Evolutionary conservation across 2,329 filamentous ascomycete genomes (phyloP).

Genomic region (Ophiognomonia clavigignenti-juglandacearum): DNA sequence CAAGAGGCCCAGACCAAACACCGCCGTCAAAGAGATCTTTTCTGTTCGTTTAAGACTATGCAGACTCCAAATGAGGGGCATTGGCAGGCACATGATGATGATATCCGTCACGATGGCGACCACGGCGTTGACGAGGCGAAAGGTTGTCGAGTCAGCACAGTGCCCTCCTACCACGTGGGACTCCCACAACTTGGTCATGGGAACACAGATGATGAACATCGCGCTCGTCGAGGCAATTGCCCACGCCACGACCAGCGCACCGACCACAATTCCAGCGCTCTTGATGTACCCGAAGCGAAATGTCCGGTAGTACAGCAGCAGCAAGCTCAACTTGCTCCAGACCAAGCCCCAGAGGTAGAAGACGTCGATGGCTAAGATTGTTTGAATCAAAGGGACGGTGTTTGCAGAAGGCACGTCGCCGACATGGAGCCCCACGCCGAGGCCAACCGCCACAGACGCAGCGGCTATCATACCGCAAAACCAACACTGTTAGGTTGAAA

Average conservation of each 20-base stretch:
- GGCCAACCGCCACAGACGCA: not conserved
- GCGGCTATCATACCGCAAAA: not conserved
- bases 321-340: not conserved
- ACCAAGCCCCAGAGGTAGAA: not conserved
- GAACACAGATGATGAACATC: not conserved
- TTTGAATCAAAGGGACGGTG: not conserved
- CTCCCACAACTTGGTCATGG: not conserved
- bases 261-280: not conserved
- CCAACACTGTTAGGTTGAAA: not conserved
- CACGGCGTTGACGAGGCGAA: not conserved
- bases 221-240: not conserved
- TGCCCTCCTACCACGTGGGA: not conserved
- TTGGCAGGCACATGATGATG: not conserved
- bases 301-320: not conserved
- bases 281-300: not conserved
- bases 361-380: not conserved
- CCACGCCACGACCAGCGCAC: not conserved
- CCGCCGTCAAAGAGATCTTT: not conserved
- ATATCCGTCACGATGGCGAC: not conserved
- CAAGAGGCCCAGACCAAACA: not conserved
- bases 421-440: not conserved
- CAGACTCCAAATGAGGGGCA: not conserved
- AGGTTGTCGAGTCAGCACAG: not conserved
- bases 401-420: not conserved
- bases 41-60: not conserved